phyloP scores from a whole-genome alignment of 345 rosid genomes.

The Cochlearia excelsa region DNA sequence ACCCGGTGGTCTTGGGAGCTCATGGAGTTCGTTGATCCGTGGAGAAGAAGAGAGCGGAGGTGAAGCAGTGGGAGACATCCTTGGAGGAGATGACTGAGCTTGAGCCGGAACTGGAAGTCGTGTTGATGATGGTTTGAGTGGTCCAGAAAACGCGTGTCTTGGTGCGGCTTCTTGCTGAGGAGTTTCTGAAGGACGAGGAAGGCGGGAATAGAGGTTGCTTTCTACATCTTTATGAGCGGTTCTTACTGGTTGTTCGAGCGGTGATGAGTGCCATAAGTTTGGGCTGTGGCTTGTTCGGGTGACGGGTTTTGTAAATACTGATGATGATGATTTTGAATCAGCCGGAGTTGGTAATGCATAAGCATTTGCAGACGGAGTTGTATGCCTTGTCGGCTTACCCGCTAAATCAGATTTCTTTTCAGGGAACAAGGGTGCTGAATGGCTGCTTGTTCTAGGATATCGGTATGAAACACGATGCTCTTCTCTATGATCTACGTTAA shows the following conservation, averaged over 20 bases:
- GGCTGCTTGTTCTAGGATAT: constrained; percentile 50
- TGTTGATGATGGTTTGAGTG: constrained; percentile 55
- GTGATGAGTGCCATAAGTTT: constrained; percentile 64
- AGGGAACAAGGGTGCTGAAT: constrained; percentile 79
- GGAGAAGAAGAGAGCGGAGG: constrained; percentile 88
- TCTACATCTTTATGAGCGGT: constrained; percentile 41
- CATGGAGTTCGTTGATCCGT: constrained; percentile 84
- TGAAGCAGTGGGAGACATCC: constrained; percentile 71
- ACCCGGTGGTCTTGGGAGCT: constrained; percentile 89
- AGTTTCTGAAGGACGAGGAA: constrained; percentile 65
- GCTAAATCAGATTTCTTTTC: constrained; percentile 58
- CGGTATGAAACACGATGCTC: constrained; percentile 20
- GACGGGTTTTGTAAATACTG: constrained; percentile 45
- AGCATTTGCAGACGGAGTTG: constrained; percentile 47
- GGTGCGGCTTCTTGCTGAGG: constrained; percentile 43
- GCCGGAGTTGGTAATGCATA: constrained; percentile 78
- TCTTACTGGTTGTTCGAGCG: constrained; percentile 76
- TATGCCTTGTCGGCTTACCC: constrained; percentile 50
- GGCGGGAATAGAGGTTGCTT: constrained; percentile 39
- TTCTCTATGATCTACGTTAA: constrained; percentile 22
- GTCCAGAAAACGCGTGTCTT: constrained; percentile 66
- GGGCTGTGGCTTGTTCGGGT: constrained; percentile 40
- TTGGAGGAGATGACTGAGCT: constrained; percentile 56
- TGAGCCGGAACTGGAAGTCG: constrained; percentile 32
- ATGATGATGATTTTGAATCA: constrained; percentile 47